phyloP scores from a whole-genome alignment of 2,329 filamentous ascomycete species.

The Dothistroma septosporum region DNA sequence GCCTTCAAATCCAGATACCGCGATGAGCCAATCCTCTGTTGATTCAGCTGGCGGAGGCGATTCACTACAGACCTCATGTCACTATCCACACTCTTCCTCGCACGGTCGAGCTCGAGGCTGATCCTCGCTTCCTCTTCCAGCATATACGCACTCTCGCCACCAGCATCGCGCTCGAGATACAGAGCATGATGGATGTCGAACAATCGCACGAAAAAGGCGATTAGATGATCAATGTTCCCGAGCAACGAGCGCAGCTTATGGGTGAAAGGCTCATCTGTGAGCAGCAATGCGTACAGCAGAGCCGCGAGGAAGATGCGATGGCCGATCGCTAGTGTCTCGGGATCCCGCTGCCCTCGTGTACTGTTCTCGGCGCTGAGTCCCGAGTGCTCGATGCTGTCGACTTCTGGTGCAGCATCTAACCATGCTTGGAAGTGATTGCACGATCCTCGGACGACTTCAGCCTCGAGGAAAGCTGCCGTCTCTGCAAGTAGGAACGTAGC shows the following conservation, averaged over 20 bases:
- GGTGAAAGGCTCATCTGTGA: conserved; percentile 62
- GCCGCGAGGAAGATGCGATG: conserved; percentile 72
- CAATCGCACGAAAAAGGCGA: conserved; percentile 70
- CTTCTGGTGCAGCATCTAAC: conserved; percentile 37
- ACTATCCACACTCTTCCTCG: conserved; percentile 61
- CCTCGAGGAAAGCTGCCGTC: conserved; percentile 82
- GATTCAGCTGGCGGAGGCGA: conserved; percentile 59
- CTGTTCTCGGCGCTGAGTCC: conserved; percentile 2
- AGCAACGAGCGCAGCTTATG: conserved; percentile 63
- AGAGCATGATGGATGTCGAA: conserved; percentile 71
- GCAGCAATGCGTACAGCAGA: conserved; percentile 62
- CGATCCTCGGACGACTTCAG: conserved; percentile 75
- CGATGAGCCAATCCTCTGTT: conserved; percentile 37
- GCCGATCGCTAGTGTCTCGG: conserved; percentile 75
- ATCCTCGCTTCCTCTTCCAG: conserved; percentile 68
- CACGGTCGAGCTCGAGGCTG: conserved; percentile 58
- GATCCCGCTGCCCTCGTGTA: conserved; percentile 58
- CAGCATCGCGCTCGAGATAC: conserved; percentile 77
- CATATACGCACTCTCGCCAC: conserved; percentile 57
- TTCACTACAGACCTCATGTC: conserved; percentile 61
- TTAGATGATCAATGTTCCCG: conserved; percentile 73
- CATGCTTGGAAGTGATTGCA: conserved; percentile 77
- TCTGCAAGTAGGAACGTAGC: conserved; percentile 87
- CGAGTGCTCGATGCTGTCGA: conserved; percentile 1
- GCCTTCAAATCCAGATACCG: conserved; percentile 24